Conservation (phyloP, 768 basidiomycete species). For the Russula emetica region DNA sequence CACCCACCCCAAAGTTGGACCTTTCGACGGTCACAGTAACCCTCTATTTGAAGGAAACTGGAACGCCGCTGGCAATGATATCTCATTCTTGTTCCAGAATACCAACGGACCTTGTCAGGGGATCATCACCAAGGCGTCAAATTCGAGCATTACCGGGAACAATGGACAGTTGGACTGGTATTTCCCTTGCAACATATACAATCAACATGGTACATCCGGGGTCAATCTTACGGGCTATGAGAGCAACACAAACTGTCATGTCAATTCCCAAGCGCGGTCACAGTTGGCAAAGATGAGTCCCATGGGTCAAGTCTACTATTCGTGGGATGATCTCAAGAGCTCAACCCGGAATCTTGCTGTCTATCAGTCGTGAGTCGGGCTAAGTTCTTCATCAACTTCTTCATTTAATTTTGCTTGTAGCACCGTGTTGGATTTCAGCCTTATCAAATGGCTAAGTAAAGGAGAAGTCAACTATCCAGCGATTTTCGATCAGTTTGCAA, state of each 20-base stretch:
- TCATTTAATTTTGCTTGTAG: constrained; percentile 40
- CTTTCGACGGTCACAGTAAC: constrained; percentile 77
- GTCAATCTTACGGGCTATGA: constrained; percentile 71
- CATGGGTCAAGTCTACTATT: constrained; percentile 88
- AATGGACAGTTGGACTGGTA: constrained; percentile 80
- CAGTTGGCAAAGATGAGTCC: constrained; percentile 48
- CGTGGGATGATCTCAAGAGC: constrained; percentile 80
- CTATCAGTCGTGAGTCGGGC: constrained; percentile 74
- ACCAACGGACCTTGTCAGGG: constrained; percentile 79
- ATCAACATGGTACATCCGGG: constrained; percentile 58
- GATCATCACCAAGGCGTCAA: constrained; percentile 65
- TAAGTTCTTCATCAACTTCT: constrained; percentile 6
- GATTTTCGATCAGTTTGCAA: constrained; percentile 75
- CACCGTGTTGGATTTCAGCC: constrained; percentile 79
- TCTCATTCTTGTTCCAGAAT: constrained; percentile 92
- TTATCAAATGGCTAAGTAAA: constrained; percentile 79
- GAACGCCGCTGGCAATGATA: constrained; percentile 81
- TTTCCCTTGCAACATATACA: constrained; percentile 92
- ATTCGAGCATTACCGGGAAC: constrained; percentile 64
- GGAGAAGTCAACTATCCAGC: constrained; percentile 79
- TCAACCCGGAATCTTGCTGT: constrained; percentile 80
- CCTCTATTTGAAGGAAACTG: constrained; percentile 76
- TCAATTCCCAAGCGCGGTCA: constrained; percentile 47
- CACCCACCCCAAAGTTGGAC: constrained; percentile 68
- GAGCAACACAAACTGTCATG: constrained; percentile 66